Base-by-base conservation (phyloP, 371 early-diverging fungal genomes). In the Mucor saturninus region DNA sequence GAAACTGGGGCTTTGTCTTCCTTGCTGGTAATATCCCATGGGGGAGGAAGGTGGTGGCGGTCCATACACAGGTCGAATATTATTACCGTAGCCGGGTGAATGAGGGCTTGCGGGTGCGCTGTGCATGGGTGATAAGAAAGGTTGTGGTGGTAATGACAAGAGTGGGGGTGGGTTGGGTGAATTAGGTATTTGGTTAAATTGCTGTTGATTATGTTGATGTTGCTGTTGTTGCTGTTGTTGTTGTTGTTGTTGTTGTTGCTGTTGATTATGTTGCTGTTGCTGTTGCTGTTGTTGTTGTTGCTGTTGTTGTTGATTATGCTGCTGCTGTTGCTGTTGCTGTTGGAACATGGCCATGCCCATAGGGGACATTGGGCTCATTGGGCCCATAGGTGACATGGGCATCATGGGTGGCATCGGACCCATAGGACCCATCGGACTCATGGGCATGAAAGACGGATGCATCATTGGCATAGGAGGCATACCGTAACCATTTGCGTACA, bases 401-500 rank as follows among this genome's bases (percentile, higher is more conserved):
- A 21, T n/a, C 59, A 65, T 54, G 0, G 65, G 59, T 48, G 56
- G 37, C 30, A 55, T 57, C 0, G 62, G 74, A 21, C 53, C 49
- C 61, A 67, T 63, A 9, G 67, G 61, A n/a, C 68, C 61, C 60
- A 71, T 64, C 0, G 68, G 62, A 6, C 59, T 57, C 73, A 76
- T 68, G 46, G 61, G 54, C 61, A 71, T 64, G 11, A 59, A 55
- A 5, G 64, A 42, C 13, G 70, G 70, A 46, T 69, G 61, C 61
- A 75, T 67, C 42, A 67, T 62, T 5, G 72, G 59, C 63, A 72
- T 65, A 32, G 70, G 65, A 54, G 69, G 61, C 49, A 61, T 62
- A 21, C 62, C 49, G 35, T 67, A 74, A 2, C 76, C 74, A 57
- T 68, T 76, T n/a, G 72, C 67, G 67, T 73, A 78, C 45, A 80